Evolutionary conservation across 2,329 filamentous ascomycete species (phyloP).

Genomic region (Davidsoniella neocaledoniae): DNA sequence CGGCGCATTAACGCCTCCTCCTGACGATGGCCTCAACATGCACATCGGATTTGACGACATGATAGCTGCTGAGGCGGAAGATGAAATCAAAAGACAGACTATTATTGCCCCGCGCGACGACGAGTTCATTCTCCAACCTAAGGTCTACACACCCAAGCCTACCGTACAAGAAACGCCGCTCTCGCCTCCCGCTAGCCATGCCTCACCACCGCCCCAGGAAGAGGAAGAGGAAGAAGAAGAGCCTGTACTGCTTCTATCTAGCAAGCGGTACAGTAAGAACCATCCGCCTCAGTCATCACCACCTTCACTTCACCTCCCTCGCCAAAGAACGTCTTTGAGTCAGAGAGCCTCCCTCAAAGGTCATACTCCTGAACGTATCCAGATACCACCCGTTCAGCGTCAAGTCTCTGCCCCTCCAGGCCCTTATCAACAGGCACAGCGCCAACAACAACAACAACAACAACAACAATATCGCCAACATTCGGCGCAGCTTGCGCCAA

Average conservation of each 20-base stretch:
- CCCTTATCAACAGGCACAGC: constrained; percentile 15
- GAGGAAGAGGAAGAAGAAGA: constrained; percentile 4
- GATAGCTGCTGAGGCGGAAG: background rate
- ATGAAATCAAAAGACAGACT: constrained; percentile 1
- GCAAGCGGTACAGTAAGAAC: constrained; percentile 13
- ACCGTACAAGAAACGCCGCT: constrained; percentile 24
- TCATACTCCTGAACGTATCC: constrained; percentile 35
- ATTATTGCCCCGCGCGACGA: constrained; percentile 1
- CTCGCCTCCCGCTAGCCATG: constrained; percentile 28
- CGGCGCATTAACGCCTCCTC: constrained; percentile 10
- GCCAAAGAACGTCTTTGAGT: constrained; percentile 29
- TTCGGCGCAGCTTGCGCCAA: constrained; percentile 22
- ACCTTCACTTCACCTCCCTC: constrained; percentile 17
- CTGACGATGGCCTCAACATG: constrained; percentile 2
- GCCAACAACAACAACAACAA: background rate
- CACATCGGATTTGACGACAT: constrained; percentile 8
- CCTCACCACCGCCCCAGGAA: constrained; percentile 13
- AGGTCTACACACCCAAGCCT: constrained; percentile 38
- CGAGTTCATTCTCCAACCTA: constrained; percentile 33
- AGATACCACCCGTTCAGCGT: constrained; percentile 28
- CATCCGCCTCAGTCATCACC: constrained; percentile 9
- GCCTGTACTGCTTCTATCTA: constrained; percentile 7
- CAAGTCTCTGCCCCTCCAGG: constrained; percentile 19
- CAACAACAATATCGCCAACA: constrained; percentile 12
- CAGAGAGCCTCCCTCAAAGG: constrained; percentile 38